phyloP scores from a whole-genome alignment of 2,329 filamentous ascomycete species.

The Fusarium sp. region DNA sequence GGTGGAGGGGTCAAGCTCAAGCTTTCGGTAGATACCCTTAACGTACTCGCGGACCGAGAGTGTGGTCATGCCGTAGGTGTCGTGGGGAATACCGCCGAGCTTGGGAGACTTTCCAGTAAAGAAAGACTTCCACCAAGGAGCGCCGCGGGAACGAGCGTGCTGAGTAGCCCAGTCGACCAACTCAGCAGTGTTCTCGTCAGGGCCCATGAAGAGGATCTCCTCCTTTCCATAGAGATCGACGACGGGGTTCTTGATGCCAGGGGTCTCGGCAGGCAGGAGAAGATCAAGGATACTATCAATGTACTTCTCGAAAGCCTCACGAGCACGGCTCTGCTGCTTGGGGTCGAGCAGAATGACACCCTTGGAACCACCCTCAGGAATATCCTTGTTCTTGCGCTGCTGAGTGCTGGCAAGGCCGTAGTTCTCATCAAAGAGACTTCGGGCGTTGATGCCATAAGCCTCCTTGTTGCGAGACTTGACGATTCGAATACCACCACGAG shows the following conservation, averaged over 20 bases:
- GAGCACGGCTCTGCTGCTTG: conserved; percentile 91
- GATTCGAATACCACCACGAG: conserved; percentile 96
- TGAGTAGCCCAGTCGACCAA: conserved; percentile 99
- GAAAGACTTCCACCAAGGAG: conserved; percentile 99
- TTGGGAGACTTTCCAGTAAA: conserved; percentile 98
- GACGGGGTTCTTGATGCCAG: conserved; percentile 98
- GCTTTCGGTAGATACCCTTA: conserved; percentile 95
- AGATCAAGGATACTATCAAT: conserved; percentile 98
- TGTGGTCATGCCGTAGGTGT: conserved; percentile 97
- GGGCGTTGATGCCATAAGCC: conserved; percentile 94
- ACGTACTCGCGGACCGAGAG: conserved; percentile 96
- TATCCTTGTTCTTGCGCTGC: conserved; percentile 99
- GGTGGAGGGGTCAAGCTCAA: conserved; percentile 84
- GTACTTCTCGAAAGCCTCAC: conserved; percentile 98
- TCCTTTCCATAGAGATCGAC: conserved; percentile 95
- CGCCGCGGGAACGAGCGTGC: conserved; percentile 86
- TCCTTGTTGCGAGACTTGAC: conserved; percentile 98
- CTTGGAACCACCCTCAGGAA: conserved; percentile 97
- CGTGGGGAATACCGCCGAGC: conserved; percentile 95
- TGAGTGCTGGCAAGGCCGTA: conserved; percentile 98
- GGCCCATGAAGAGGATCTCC: conserved; percentile 98
- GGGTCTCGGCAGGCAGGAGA: conserved; percentile 86
- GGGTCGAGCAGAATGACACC: conserved; percentile 95
- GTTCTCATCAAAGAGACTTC: conserved; percentile 97
- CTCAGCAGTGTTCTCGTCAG: conserved; percentile 98